Conservation (phyloP, 208 protist genomes). For the Trypanosoma theileri region DNA sequence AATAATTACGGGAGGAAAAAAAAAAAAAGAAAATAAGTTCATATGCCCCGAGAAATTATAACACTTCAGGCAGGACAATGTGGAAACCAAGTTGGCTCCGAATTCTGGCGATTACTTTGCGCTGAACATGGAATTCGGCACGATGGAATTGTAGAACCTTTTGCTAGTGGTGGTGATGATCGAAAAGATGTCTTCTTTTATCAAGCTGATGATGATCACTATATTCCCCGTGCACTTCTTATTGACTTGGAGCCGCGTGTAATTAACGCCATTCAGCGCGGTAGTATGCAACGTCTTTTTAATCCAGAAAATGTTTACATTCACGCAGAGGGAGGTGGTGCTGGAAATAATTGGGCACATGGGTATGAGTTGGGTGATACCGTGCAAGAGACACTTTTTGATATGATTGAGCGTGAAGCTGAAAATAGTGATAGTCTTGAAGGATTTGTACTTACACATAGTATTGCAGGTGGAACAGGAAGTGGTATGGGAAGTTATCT, state of each 20-base stretch:
- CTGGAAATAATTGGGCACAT: conserved; percentile 99
- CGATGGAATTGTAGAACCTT: conserved; percentile 95
- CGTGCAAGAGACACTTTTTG: conserved; percentile 94
- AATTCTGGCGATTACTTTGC: conserved; percentile 99
- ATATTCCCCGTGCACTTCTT: conserved; percentile 98
- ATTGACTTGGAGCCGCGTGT: conserved; percentile 99
- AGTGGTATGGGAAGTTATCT: conserved; percentile 99
- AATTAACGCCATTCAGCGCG: conserved; percentile 93
- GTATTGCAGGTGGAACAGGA: conserved; percentile 99
- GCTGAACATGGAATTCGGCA: conserved; percentile 98
- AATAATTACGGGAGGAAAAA: not conserved
- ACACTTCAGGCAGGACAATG: conserved; percentile 99
- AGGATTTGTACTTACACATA: conserved; percentile 98
- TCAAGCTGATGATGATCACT: conserved; percentile 99
- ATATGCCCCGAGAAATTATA: conserved; percentile 99
- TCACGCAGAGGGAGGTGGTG: conserved; percentile 94
- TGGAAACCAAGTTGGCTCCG: conserved; percentile 94
- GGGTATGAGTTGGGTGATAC: conserved; percentile 93
- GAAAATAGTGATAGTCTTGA: conserved; percentile 98
- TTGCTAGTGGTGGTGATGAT: conserved; percentile 93
- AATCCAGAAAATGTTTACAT: conserved; percentile 99
- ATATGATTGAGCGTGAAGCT: conserved; percentile 99
- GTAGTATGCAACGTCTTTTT: conserved; percentile 95
- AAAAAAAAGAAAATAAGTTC: not conserved
- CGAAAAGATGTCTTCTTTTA: conserved; percentile 99